phyloP scores from a whole-genome alignment of 257 asterid species.

The Petrea volubilis region DNA sequence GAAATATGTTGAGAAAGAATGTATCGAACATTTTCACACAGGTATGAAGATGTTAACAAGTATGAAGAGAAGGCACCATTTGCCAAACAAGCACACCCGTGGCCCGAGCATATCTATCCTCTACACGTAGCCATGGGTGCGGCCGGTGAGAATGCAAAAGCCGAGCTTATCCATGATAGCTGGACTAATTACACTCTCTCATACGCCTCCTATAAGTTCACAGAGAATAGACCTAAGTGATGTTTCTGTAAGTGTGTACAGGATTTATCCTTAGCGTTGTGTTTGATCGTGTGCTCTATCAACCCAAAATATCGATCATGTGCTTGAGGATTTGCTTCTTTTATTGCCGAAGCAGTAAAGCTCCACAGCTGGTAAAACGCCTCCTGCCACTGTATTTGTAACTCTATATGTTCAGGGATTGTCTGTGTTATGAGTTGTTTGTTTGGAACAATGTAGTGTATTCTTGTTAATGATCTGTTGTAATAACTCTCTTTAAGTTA shows the following conservation, averaged over 20 bases:
- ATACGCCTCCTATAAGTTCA: slow-evolving; percentile 72
- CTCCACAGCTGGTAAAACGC: too few relatives aligned
- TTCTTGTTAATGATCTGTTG: not conserved
- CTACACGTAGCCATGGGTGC: slow-evolving; percentile 73
- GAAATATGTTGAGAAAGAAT: not conserved
- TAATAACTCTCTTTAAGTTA: not conserved
- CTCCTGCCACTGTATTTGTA: too few relatives aligned
- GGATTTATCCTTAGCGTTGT: not conserved
- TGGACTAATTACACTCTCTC: slow-evolving; percentile 62
- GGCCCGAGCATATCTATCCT: slow-evolving; percentile 74
- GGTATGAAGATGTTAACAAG: slow-evolving; percentile 69
- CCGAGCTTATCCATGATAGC: slow-evolving; percentile 65
- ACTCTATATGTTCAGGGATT: not conserved
- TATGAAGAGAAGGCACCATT: slow-evolving; percentile 64
- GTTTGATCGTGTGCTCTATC: not conserved
- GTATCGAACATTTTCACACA: slow-evolving; percentile 10
- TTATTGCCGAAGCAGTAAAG: too few relatives aligned
- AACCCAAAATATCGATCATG: too few relatives aligned
- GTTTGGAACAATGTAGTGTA: not conserved
- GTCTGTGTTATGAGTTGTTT: not conserved
- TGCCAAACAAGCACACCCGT: slow-evolving; percentile 69
- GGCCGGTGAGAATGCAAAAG: slow-evolving; percentile 58
- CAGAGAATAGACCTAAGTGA: slow-evolving; percentile 24
- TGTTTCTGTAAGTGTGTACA: not conserved
- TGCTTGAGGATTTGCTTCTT: too few relatives aligned